A percentile compares a stretch with the other conserved stretches of the same genome.
Evolutionary conservation across 768 basidiomycete species (phyloP).

Genomic region (Boletus reticuloceps): DNA sequence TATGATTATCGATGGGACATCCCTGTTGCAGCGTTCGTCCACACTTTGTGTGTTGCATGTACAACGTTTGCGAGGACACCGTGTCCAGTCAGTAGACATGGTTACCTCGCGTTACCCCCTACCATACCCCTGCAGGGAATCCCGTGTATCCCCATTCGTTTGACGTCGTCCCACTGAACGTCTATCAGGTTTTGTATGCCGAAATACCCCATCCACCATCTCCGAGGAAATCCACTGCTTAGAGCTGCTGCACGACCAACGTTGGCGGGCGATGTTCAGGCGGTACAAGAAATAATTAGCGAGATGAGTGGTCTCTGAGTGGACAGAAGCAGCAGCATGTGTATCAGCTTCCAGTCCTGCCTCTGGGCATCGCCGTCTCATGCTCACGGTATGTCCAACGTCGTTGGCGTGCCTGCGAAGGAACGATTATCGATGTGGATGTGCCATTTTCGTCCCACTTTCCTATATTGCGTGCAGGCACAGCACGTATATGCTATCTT

Average conservation of each 20-base stretch:
- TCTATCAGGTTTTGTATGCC: neutral
- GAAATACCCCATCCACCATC: constrained; percentile 7
- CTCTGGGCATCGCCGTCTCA: constrained; percentile 22
- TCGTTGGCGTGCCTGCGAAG: constrained; percentile 14
- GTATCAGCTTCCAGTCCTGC: constrained; percentile 26
- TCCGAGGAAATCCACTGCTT: constrained; percentile 18
- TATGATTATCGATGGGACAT: constrained; percentile 23
- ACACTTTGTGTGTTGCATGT: constrained; percentile 8
- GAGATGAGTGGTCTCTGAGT: constrained; percentile 29
- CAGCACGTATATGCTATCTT: constrained; percentile 24
- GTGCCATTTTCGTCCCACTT: constrained; percentile 12
- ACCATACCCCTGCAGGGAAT: neutral
- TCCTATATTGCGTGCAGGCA: constrained; percentile 13
- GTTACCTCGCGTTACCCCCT: constrained; percentile 6
- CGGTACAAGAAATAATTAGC: constrained; percentile 17
- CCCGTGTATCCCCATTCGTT: constrained; percentile 8
- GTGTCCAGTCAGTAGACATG: constrained; percentile 1
- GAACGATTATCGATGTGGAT: constrained; percentile 14
- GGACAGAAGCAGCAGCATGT: constrained; percentile 27
- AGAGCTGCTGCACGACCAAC: neutral
- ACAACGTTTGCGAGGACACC: neutral
- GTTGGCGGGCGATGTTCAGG: constrained; percentile 9
- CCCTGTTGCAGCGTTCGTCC: constrained; percentile 7
- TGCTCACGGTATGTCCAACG: constrained; percentile 7
- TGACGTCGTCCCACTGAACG: neutral